Evolutionary conservation across 225 moss, liverwort and hornwort species (phyloP).

Genomic region (Pseudisothecium myosuroides): DNA sequence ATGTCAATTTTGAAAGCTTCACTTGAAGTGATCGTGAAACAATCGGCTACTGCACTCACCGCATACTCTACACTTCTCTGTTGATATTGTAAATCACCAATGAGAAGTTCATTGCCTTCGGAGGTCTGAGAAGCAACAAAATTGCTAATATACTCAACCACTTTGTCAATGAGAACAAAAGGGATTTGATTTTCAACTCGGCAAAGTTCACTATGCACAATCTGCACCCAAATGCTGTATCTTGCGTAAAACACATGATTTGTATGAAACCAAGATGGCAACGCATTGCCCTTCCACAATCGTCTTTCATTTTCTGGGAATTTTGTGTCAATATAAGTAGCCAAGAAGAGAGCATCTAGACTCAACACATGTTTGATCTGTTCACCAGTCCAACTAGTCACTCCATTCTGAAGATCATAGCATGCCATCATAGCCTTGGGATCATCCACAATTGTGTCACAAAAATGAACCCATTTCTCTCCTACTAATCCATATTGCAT

Average conservation of each 20-base stretch:
- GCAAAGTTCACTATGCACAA: neutral
- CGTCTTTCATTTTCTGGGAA: neutral
- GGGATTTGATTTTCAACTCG: neutral
- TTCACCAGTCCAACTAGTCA: neutral
- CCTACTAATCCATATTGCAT: neutral
- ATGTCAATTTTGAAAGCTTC: neutral
- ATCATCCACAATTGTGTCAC: neutral
- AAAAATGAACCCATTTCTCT: neutral
- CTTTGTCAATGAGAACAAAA: neutral
- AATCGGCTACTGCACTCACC: accelerated
- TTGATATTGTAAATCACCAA: neutral
- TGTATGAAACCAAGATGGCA: neutral
- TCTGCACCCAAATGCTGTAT: neutral
- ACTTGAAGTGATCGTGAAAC: neutral
- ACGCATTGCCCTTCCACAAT: neutral
- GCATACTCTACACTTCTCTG: neutral
- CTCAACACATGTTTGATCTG: neutral
- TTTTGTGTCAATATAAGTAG: neutral
- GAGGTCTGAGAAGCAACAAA: neutral
- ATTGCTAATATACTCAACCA: neutral
- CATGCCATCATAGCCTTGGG: neutral
- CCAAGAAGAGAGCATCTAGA: neutral
- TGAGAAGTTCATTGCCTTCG: neutral
- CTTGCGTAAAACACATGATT: neutral
- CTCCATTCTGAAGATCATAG: neutral